Evolutionary conservation across 176 grass and related monocot species (phyloP).

Genomic region (Rhynchospora pubera): DNA sequence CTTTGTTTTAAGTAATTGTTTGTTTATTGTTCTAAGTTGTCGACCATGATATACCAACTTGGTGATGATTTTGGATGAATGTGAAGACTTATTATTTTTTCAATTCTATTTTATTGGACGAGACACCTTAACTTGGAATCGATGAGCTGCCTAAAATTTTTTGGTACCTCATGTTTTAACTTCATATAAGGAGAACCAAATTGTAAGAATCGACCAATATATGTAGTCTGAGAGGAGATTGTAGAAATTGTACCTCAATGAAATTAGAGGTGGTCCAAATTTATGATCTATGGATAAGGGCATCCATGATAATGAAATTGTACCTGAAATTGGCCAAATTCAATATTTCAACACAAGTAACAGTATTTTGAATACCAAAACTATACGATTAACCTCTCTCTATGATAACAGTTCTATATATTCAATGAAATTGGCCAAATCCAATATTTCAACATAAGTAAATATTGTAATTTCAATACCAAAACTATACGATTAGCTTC

Average conservation of each 20-base stretch:
- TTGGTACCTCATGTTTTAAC: conserved; percentile 56
- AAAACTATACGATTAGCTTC: no score
- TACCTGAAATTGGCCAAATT: conserved; percentile 38
- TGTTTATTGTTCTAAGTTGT: no score
- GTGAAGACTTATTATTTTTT: no score
- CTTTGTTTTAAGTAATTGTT: no score
- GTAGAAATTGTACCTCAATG: no score
- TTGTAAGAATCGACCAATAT: no score
- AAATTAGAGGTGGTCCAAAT: conserved; percentile 37
- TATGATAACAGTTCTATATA: not conserved
- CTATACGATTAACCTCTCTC: not conserved
- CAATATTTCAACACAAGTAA: not conserved
- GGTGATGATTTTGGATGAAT: no score
- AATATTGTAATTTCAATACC: no score
- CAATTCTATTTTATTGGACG: conserved; percentile 51
- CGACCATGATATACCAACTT: no score
- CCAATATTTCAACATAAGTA: no score
- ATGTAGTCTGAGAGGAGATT: no score
- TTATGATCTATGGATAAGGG: conserved; percentile 52
- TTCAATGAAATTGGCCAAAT: no score
- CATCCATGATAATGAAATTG: conserved; percentile 59
- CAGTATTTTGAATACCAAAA: not conserved
- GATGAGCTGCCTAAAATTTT: conserved; percentile 58
- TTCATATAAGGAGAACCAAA: conserved; percentile 42
- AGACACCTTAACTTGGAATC: conserved; percentile 59